Conservation (phyloP, 208 protist species). For the Wallacemonas collosoma region DNA sequence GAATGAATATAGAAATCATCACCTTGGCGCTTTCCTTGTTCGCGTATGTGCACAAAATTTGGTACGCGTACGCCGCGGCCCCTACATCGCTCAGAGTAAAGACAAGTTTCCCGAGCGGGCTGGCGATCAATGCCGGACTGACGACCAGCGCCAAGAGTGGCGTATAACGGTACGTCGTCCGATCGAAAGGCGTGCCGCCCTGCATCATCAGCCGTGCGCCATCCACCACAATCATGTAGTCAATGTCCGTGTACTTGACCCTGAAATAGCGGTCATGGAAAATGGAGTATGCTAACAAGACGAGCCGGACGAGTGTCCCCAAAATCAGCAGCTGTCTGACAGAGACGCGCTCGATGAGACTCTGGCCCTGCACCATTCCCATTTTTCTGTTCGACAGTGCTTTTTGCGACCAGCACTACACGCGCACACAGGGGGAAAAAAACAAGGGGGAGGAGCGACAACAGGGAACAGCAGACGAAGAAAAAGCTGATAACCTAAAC, state of each 20-base stretch:
- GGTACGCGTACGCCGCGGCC: constrained; percentile 69
- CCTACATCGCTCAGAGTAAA: constrained; percentile 86
- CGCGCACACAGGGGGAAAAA: too few relatives aligned
- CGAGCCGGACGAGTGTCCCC: constrained; percentile 57
- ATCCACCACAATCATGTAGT: constrained; percentile 96
- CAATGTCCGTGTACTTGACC: constrained; percentile 97
- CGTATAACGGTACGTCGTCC: constrained; percentile 95
- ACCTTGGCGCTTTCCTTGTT: constrained; percentile 61
- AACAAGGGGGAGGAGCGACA: too few relatives aligned
- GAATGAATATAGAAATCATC: constrained; percentile 78
- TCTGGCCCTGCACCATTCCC: background rate
- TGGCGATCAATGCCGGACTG: constrained; percentile 67
- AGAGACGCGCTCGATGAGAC: constrained; percentile 26
- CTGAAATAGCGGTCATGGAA: constrained; percentile 82
- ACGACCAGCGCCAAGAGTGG: constrained; percentile 90
- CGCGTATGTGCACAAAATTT: constrained; percentile 60
- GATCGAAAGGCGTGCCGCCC: constrained; percentile 88
- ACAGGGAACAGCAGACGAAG: too few relatives aligned
- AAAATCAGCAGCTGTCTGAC: constrained; percentile 41
- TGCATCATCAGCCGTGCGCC: constrained; percentile 82
- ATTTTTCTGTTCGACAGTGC: too few relatives aligned
- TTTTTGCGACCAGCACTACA: too few relatives aligned
- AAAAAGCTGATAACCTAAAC: background rate
- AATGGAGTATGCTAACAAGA: constrained; percentile 72
- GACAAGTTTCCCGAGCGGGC: constrained; percentile 84